A percentile compares a stretch with the other conserved stretches of the same genome.
Evolutionary conservation across 306 rosid species (phyloP).

Genomic region (Trichosanthes truncata): DNA sequence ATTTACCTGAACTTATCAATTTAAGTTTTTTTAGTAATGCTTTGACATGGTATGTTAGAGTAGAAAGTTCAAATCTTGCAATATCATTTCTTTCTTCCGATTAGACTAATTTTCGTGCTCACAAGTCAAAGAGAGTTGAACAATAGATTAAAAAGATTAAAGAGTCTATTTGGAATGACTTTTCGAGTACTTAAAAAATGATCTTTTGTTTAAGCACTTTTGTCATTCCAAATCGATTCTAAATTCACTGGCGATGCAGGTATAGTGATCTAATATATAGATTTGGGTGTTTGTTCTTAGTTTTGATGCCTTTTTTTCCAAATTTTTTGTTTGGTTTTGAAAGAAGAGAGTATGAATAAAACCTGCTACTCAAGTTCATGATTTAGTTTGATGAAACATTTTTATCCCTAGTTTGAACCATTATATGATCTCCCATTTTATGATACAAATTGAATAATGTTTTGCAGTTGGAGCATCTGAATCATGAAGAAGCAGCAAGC

Average conservation of each 20-base stretch:
- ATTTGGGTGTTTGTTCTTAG: neutral
- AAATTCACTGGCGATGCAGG: too few species aligned
- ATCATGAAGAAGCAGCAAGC: slow-evolving; percentile 40
- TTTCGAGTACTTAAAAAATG: too few species aligned
- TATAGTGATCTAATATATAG: neutral
- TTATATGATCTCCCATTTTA: neutral
- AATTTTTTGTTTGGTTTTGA: neutral
- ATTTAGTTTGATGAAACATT: neutral
- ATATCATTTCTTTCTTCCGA: neutral
- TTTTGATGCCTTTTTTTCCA: neutral
- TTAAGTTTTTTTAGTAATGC: too few species aligned
- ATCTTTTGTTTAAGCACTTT: too few species aligned
- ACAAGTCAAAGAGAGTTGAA: neutral
- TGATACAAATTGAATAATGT: neutral
- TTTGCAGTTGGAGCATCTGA: slow-evolving; percentile 43
- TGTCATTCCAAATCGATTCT: too few species aligned
- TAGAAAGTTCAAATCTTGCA: neutral
- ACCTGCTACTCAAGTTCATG: neutral
- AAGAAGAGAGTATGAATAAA: neutral
- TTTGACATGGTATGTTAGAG: neutral
- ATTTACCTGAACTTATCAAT: too few species aligned
- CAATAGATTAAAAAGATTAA: too few species aligned
- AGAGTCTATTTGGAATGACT: too few species aligned
- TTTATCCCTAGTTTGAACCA: neutral
- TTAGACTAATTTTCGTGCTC: neutral